Conservation (phyloP, 164 flowering plant species). For the Liquidambar formosana region DNA sequence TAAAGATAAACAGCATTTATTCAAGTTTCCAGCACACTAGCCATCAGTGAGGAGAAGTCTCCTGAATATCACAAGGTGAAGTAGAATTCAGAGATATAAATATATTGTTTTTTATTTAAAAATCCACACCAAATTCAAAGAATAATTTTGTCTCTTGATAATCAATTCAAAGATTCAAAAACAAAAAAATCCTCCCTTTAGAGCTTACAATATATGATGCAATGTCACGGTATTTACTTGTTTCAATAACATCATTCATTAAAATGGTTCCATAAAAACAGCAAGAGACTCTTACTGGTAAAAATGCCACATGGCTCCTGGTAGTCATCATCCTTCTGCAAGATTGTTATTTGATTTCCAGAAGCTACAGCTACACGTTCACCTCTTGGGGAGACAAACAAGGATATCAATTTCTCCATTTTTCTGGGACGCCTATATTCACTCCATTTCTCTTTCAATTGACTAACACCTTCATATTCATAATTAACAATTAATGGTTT, state of each 20-base stretch:
- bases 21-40: too few species aligned
- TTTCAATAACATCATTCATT: neutral
- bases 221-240: neutral
- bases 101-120: too few species aligned
- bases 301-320: conserved; percentile 71
- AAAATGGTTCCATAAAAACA: conserved; percentile 2
- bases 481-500: conserved; percentile 4
- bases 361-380: conserved; percentile 83
- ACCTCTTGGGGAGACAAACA: conserved; percentile 73
- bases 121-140: too few species aligned
- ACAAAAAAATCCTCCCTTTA: too few species aligned
- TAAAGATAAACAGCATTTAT: too few species aligned
- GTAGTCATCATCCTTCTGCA: conserved; percentile 73
- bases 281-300: conserved; percentile 45
- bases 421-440: conserved; percentile 43
- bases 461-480: conserved; percentile 51
- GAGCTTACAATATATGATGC: neutral
- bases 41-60: too few species aligned
- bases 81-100: too few species aligned
- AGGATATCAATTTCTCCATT: conserved; percentile 44
- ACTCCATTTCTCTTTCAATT: conserved; percentile 72
- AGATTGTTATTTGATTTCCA: conserved; percentile 68
- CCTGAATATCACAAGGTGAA: too few species aligned
- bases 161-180: too few species aligned
- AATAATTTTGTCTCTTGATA: too few species aligned